These are phyloP conservation scores for Cutaneotrichosporon sp. DNA, from an alignment of 1,284 basidiomycete species.

Conservation along the genomic window DNA sequence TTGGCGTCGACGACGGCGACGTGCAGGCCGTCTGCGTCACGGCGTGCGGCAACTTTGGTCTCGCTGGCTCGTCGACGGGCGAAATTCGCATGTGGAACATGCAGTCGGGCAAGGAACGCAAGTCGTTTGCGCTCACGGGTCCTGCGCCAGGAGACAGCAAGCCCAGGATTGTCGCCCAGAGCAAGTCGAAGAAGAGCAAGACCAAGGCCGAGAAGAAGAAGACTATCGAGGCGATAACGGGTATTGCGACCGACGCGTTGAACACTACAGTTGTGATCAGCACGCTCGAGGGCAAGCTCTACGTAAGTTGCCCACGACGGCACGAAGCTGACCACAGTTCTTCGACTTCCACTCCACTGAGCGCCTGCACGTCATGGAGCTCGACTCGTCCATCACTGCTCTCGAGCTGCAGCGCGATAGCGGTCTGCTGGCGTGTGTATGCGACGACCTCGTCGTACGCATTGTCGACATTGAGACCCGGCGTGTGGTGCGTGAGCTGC, in stretches of 20 bases:
- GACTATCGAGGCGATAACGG: slow-evolving; percentile 63
- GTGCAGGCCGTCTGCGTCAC: slow-evolving; percentile 77
- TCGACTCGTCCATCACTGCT: slow-evolving; percentile 66
- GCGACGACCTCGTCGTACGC: slow-evolving; percentile 78
- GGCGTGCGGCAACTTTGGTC: slow-evolving; percentile 92
- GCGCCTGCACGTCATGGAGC: slow-evolving; percentile 60
- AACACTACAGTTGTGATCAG: slow-evolving; percentile 76
- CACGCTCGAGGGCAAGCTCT: slow-evolving; percentile 80
- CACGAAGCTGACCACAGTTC: slow-evolving; percentile 58
- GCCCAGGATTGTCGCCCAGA: slow-evolving; percentile 41
- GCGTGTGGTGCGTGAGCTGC: slow-evolving; percentile 77
- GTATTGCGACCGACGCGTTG: slow-evolving; percentile 77
- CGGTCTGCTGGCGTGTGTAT: slow-evolving; percentile 74
- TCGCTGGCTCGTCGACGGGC: slow-evolving; percentile 74
- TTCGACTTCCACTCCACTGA: slow-evolving; percentile 89
- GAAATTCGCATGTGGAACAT: slow-evolving; percentile 86
- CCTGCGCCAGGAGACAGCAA: slow-evolving; percentile 57
- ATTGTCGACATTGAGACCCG: slow-evolving; percentile 88
- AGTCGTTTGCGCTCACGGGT: slow-evolving; percentile 59
- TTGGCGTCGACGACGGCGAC: slow-evolving; percentile 49
- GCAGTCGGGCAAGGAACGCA: slow-evolving; percentile 86
- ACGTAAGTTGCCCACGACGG: slow-evolving; percentile 55
- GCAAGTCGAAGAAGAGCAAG: slow-evolving; percentile 26
- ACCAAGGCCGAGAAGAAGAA: slow-evolving; percentile 50
- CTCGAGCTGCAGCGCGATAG: slow-evolving; percentile 78